Conservation (phyloP, 140 eudicot species). For the Flaveria floridana region DNA sequence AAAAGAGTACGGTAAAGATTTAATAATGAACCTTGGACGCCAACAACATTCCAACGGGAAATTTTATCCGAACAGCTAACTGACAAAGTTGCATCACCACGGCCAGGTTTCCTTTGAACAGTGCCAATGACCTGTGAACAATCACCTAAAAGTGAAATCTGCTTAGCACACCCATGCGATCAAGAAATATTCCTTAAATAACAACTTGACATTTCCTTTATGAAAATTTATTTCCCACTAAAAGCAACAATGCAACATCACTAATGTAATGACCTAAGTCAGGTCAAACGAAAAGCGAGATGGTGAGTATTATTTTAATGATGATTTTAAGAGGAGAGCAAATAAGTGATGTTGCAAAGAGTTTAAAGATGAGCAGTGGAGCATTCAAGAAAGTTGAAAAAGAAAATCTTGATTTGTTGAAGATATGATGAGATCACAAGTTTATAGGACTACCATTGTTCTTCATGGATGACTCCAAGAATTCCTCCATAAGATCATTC, state of each 20-base stretch:
- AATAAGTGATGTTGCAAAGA: slow-evolving; percentile 6
- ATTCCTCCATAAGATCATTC: slow-evolving; percentile 55
- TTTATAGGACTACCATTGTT: slow-evolving; percentile 44
- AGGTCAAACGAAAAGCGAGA: slow-evolving; percentile 1
- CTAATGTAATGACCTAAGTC: neutral
- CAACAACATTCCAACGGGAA: slow-evolving; percentile 94
- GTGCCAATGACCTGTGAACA: slow-evolving; percentile 51
- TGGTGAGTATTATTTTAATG: too few relatives aligned
- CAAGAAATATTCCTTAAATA: slow-evolving; percentile 17
- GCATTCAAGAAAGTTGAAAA: neutral
- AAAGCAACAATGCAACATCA: neutral
- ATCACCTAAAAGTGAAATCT: slow-evolving; percentile 38
- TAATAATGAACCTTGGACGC: slow-evolving; percentile 67
- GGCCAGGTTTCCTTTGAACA: slow-evolving; percentile 98
- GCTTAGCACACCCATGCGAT: slow-evolving; percentile 2
- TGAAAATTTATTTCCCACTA: neutral
- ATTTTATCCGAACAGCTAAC: slow-evolving; percentile 99
- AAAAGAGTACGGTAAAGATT: neutral
- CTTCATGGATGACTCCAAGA: slow-evolving; percentile 45
- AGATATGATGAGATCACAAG: slow-evolving; percentile 12
- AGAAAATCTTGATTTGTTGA: slow-evolving; percentile 8
- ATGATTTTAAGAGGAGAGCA: neutral
- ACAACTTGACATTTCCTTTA: neutral
- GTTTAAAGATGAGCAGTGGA: neutral
- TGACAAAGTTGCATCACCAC: slow-evolving; percentile 93